Base-by-base conservation (phyloP, 1,139 yeast genomes). In the Pichia sp. region DNA sequence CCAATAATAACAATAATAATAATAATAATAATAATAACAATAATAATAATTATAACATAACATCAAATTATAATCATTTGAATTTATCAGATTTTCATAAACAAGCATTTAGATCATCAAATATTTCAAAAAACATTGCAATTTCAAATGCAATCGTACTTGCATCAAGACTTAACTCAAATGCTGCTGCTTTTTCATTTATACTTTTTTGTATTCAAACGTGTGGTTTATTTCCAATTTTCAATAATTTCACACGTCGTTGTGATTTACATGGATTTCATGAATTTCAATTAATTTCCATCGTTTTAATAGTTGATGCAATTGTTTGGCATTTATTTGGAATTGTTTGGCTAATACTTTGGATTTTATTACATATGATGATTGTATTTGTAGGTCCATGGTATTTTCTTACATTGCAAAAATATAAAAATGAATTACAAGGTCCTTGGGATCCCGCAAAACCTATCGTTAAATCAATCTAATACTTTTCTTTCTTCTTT, bases 401-500 rank as follows among this genome's bases (percentile, higher is more conserved):
- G 40, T 83, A 87, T 68, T 82, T 86, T 57, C 66, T 86, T 47
- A 75, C 75, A 40, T 67, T 88, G 39, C 96, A 88, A 61, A 77
- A 80, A 65, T 87, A 87, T 62, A 88, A 88, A 65, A 86, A 87
- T 63, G 96, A 87, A 63, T 71, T 88, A 49, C 90, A 85, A 65
- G 96, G 96, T 0, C 96, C 96, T 0, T 88, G 96, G 96, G 96
- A 88, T 64, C 81, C 86, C 1, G 96, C 95, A 10, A 79, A 76
- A 59, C 96, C 96, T 0, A 65, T 70, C 11, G 63, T 73, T 32
- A 61, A 63, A 46, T 56, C 59, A 32, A 42, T 54, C 28, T 56
- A 18, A 18, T 18, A 18, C 18, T 18, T 18, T 18, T 18, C 18
- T 18, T 18, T 18, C n/a, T n/a, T n/a, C n/a, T n/a, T n/a, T n/a